Conservation (phyloP, 2,329 filamentous ascomycete species). For the Pezicula carpinea region DNA sequence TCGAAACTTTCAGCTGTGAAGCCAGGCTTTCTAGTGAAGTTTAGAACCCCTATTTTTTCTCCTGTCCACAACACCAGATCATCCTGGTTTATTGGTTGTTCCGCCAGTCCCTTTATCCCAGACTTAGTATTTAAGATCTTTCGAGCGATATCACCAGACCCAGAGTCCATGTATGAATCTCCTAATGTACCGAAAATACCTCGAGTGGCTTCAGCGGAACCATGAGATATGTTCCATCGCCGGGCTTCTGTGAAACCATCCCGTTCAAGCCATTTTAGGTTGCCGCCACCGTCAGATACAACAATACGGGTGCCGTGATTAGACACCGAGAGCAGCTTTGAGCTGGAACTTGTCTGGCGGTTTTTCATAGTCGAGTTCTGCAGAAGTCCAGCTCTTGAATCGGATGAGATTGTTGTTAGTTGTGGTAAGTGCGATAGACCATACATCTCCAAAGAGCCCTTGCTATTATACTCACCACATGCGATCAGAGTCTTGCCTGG, state of each 20-base stretch:
- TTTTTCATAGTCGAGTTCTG: slow-evolving; percentile 62
- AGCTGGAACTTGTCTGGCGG: slow-evolving; percentile 73
- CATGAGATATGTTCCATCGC: slow-evolving; percentile 49
- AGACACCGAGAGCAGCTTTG: slow-evolving; percentile 76
- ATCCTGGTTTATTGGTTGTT: slow-evolving; percentile 45
- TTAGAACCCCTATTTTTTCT: slow-evolving; percentile 71
- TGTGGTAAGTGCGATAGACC: slow-evolving; percentile 42
- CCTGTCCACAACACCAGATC: slow-evolving; percentile 85
- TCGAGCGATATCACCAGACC: slow-evolving; percentile 68
- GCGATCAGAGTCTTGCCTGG: slow-evolving; percentile 67
- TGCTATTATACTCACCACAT: slow-evolving; percentile 86
- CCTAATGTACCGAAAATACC: slow-evolving; percentile 47
- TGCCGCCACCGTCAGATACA: slow-evolving; percentile 78
- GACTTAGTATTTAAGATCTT: slow-evolving; percentile 61
- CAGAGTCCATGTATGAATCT: slow-evolving; percentile 32
- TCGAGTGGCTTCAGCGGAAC: slow-evolving; percentile 39
- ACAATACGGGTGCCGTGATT: slow-evolving; percentile 79
- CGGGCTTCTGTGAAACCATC: slow-evolving; percentile 65
- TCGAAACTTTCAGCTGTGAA: slow-evolving; percentile 49
- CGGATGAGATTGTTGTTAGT: slow-evolving; percentile 25
- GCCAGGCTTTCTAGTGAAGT: slow-evolving; percentile 50
- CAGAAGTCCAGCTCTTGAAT: slow-evolving; percentile 26
- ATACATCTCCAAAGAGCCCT: slow-evolving; percentile 88
- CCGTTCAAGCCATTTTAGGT: slow-evolving; percentile 85
- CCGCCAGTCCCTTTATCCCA: slow-evolving; percentile 32